Evolutionary conservation across 129 eudicot genomes (phyloP), one percentile per base, ranked within the genome.

Genomic region (Smallanthus sonchifolius): DNA sequence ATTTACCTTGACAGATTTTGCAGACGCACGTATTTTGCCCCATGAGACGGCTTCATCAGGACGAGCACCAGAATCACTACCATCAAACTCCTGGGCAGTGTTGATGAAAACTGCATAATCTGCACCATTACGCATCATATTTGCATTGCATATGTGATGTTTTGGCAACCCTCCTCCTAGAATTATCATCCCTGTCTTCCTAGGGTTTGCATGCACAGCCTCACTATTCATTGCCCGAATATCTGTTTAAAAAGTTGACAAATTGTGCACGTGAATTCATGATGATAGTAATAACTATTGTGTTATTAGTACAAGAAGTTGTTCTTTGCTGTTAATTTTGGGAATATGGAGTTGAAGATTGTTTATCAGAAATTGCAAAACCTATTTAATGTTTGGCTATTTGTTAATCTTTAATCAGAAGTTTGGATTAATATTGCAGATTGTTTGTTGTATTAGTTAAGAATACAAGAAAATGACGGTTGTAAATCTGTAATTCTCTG

Each of bases 61-160:
- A 37, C 88, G 86, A 39, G 99, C 97, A 78, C 99, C 99, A 6
- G 98, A 94, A 70, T 94, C 98, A 80, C 97, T 90, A 59, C 97
- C 98, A 77, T 94, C 98, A 74, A 90, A 94, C 74, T 94, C 98
- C 67, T 90, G 96, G 19, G 97, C 98, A 0, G 96, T 94, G 82
- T 94, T 94, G 14, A 88, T 85, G 68, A 86, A 94, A 24, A 90
- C 97, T 0, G 91, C 98, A 77, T 68, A 94, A 84, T 94, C 98
- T 14, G 98, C 98, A 67, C 98, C 98, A 72, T 90, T 94, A 20
- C 98, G 92, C 98, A 90, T 94, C 98, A 94, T 88, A 82, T 94
- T 94, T 16, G 97, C 96, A 79, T 94, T 88, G 83, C 96, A 88
- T 5, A 94, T 94, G 47, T 94, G 98, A 78, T 94, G 98, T 78